A percentile compares a stretch with the other conserved stretches of the same genome.
Conservation (phyloP, 2,329 filamentous ascomycete species). For the Sphaerulina musiva region DNA sequence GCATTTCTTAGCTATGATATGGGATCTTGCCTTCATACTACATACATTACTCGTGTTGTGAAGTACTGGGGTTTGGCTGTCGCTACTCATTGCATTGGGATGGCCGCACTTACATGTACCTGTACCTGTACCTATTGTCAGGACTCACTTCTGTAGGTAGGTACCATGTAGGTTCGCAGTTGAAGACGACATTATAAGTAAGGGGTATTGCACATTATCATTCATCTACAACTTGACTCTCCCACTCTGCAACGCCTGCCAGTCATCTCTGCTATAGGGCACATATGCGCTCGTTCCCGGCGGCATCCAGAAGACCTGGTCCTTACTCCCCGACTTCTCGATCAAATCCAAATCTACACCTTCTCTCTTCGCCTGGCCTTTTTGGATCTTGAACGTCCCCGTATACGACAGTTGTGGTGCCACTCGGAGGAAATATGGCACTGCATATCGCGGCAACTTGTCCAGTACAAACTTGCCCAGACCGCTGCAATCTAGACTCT, state of each 20-base stretch:
- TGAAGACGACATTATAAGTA: no score
- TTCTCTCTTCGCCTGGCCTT: conserved; percentile 61
- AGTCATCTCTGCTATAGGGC: conserved; percentile 59
- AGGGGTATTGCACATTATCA: no score
- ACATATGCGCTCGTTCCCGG: conserved; percentile 55
- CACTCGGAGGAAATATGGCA: conserved; percentile 69
- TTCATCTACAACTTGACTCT: conserved; percentile 54
- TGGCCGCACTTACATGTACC: no score
- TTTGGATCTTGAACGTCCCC: conserved; percentile 85
- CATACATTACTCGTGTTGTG: no score
- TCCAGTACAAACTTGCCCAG: conserved; percentile 54
- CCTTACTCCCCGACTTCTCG: conserved; percentile 42
- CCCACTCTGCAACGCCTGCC: conserved; percentile 60
- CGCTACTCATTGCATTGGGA: no score
- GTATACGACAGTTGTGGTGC: conserved; percentile 59
- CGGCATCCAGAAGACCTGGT: conserved; percentile 60
- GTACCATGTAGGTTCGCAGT: no score
- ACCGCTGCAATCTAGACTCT: conserved; percentile 47
- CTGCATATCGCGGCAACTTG: conserved; percentile 64
- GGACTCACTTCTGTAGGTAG: no score
- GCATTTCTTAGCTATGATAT: no score
- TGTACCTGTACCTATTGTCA: no score
- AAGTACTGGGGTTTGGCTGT: no score
- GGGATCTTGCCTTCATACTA: no score
- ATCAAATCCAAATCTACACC: conserved; percentile 60